Evolutionary conservation across 2,329 filamentous ascomycete species (phyloP), one percentile per base, ranked within the genome.

Genomic region (Intubia oerlemansii): DNA sequence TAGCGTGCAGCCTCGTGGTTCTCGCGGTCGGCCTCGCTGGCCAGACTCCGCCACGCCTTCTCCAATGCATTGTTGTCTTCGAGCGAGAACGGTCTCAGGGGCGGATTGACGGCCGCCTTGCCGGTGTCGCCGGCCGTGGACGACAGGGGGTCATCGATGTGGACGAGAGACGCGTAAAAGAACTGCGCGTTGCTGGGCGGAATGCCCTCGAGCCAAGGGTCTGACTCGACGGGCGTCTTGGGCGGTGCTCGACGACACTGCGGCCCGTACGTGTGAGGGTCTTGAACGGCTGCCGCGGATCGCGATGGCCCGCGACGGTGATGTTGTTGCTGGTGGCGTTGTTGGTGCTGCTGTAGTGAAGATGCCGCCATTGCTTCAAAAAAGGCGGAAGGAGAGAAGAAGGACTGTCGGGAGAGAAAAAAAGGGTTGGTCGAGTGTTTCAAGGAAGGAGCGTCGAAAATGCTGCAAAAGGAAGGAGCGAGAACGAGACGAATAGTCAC

Each of bases 71-170:
- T 67, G 39, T 85, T 90, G 50, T 92, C 82, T 33, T 67, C 70
- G 5, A 59, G 59, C 0, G 77, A 75, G 48, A 91, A 92, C 0
- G 82, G 80, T 24, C 78, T 68, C 7, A 81, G 66, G 26, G 69
- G 64, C n/a, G n/a, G n/a, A n/a, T n/a, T n/a, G n/a, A n/a, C n/a
- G n/a, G n/a, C n/a, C 20, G 63, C 59, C 40, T 63, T 71, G 19
- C 58, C 49, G 5, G 10, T 12, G 10, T 34, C 34, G 7, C 24
- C 12, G 12, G 60, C 48, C 9, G 57, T 52, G 2, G 74, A 65
- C 8, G 76, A 80, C n/a, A 91, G 60, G 15, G 80, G 80, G 43
- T 92, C 82, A 43, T 92, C 82, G 44, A 92, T 82, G 17, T 81
- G 74, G 28, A 85, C 63, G 10, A 70, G 57, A 9, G 81, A 88